Percentiles rank a stretch among this genome's conserved stretches.
These are phyloP conservation scores for Penicilliopsis zonata DNA, from an alignment of 495 filamentous ascomycete genomes.

Conservation along the genomic window DNA sequence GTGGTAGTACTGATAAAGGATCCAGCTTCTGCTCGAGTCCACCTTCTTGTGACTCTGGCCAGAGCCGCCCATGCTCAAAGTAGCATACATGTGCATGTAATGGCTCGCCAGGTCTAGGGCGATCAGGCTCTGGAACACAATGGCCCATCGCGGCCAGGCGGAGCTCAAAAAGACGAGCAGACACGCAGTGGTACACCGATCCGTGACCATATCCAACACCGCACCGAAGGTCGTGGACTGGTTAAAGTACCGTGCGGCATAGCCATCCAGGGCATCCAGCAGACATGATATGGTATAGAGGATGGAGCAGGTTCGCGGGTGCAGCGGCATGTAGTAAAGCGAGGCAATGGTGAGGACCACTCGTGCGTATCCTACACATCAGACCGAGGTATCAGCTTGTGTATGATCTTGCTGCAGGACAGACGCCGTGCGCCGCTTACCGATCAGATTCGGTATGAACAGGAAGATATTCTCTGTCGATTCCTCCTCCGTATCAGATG, in stretches of 20 bases:
- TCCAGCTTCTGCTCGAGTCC: conserved; percentile 49
- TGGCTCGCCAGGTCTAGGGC: conserved; percentile 86
- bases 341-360: conserved; percentile 83
- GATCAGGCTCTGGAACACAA: conserved; percentile 89
- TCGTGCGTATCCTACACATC: conserved; percentile 78
- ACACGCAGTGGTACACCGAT: conserved; percentile 90
- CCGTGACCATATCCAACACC: conserved; percentile 94
- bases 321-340: conserved; percentile 96
- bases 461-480: conserved; percentile 79
- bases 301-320: conserved; percentile 83
- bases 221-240: conserved; percentile 92
- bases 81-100: conserved; percentile 98
- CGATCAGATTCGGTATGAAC: conserved; percentile 92
- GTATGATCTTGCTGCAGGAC: too few relatives aligned
- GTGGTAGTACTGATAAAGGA: conserved; percentile 91
- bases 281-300: conserved; percentile 90
- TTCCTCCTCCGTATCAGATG: conserved; percentile 16
- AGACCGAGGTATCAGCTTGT: too few relatives aligned
- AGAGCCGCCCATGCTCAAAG: conserved; percentile 61
- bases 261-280: conserved; percentile 87
- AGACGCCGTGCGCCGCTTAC: conserved; percentile 49
- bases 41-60: conserved; percentile 88
- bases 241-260: conserved; percentile 75
- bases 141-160: conserved; percentile 83
- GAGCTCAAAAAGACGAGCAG: conserved; percentile 86